phyloP scores from a whole-genome alignment of 139 green algal genomes.

The Nannochloris sp. region DNA sequence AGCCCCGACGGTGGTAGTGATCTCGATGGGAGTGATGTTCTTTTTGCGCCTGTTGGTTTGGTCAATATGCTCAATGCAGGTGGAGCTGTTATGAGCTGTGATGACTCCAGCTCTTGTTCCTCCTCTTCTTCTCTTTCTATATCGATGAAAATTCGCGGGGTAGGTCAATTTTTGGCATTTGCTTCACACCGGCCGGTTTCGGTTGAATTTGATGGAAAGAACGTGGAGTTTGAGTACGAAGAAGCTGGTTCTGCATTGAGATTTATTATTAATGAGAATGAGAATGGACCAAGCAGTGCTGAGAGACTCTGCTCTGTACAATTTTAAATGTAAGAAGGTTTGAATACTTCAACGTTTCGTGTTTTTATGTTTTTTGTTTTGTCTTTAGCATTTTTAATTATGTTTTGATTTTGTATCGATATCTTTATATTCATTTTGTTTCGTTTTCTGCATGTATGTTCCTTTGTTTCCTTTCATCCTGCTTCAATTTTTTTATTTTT shows the following conservation, averaged over 20 bases:
- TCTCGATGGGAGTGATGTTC: conserved; percentile 13
- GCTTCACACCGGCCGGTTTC: background rate
- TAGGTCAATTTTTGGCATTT: background rate
- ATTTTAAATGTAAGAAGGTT: background rate
- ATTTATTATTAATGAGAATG: background rate
- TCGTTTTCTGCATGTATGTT: background rate
- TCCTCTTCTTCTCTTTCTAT: too few relatives aligned
- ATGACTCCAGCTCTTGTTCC: background rate
- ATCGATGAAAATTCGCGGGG: background rate
- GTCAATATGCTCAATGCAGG: conserved; percentile 63
- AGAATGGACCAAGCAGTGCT: background rate
- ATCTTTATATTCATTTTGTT: background rate
- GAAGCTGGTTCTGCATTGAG: background rate
- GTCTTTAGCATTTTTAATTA: background rate
- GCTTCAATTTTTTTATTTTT: background rate
- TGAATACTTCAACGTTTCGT: background rate
- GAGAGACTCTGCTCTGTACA: background rate
- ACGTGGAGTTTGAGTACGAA: background rate
- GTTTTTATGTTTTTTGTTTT: background rate
- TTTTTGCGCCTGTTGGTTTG: conserved; percentile 59
- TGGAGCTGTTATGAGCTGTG: conserved; percentile 45
- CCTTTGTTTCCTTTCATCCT: background rate
- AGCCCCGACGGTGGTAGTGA: too few relatives aligned
- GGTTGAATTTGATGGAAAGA: background rate
- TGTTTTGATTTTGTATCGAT: background rate